phyloP scores from a whole-genome alignment of 257 asterid genomes.

The Petrea volubilis region DNA sequence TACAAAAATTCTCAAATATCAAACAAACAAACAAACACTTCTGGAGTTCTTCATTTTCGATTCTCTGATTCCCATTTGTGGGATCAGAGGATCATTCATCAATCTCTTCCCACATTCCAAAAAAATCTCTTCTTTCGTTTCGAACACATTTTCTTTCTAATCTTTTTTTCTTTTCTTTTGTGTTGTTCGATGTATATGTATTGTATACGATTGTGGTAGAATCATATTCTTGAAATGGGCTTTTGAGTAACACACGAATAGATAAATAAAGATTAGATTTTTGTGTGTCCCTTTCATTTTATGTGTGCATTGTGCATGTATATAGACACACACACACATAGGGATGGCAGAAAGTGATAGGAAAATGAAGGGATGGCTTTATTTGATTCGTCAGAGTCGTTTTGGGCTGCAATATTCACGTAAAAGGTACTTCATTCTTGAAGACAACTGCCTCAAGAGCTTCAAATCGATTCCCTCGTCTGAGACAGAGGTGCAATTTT shows the following conservation, averaged over 20 bases:
- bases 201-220: too few relatives aligned
- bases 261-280: conserved; percentile 22
- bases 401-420: conserved; percentile 86
- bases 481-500: conserved; percentile 51
- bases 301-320: neutral
- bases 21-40: conserved; percentile 12
- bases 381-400: conserved; percentile 68
- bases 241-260: conserved; percentile 3
- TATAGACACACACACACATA: too few relatives aligned
- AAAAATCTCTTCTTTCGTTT: neutral
- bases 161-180: neutral
- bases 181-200: too few relatives aligned
- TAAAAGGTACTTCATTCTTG: conserved; percentile 79
- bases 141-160: neutral
- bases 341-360: conserved; percentile 58
- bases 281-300: conserved; percentile 7
- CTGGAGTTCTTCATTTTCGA: conserved; percentile 38
- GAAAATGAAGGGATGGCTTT: conserved; percentile 89
- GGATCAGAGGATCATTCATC: conserved; percentile 73
- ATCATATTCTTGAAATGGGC: conserved; percentile 26
- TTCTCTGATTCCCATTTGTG: conserved; percentile 73
- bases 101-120: neutral
- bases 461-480: conserved; percentile 76
- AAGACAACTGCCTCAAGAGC: conserved; percentile 79
- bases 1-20: conserved; percentile 15